Percentiles rank a stretch among this genome's conserved stretches.
phyloP scores from a whole-genome alignment of 2,329 filamentous ascomycete species.

The Madurella fahalii region DNA sequence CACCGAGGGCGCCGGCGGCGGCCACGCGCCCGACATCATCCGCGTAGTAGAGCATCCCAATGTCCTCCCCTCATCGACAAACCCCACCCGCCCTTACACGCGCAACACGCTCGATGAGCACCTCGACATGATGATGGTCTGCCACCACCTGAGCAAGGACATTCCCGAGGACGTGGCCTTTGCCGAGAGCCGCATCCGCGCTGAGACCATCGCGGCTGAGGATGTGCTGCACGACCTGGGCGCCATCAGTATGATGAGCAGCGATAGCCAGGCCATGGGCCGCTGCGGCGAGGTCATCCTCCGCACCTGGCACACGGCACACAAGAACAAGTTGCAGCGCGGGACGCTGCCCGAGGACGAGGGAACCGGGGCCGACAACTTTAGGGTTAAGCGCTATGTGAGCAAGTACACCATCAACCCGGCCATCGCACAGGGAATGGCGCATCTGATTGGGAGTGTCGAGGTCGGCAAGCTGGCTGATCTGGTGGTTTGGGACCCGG shows the following conservation, averaged over 20 bases:
- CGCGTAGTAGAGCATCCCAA: conserved; percentile 84
- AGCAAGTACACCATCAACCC: conserved; percentile 97
- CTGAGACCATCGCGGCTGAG: conserved; percentile 94
- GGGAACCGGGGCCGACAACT: conserved; percentile 79
- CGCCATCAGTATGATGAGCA: conserved; percentile 96
- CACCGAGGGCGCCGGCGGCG: conserved; percentile 90
- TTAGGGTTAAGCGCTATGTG: conserved; percentile 85
- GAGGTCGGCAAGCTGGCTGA: conserved; percentile 90
- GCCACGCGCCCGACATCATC: conserved; percentile 95
- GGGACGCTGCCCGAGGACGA: conserved; percentile 73
- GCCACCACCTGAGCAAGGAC: conserved; percentile 86
- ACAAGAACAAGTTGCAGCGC: conserved; percentile 91
- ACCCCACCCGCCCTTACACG: conserved; percentile 87
- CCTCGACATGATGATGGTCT: conserved; percentile 97
- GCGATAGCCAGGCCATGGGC: conserved; percentile 94
- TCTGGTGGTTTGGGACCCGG: conserved; percentile 79
- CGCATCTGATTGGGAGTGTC: conserved; percentile 78
- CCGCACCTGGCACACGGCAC: conserved; percentile 93
- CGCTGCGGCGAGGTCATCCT: conserved; percentile 90
- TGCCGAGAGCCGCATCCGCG: conserved; percentile 88
- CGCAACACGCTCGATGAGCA: conserved; percentile 93
- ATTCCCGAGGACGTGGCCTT: conserved; percentile 96
- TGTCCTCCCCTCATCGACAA: conserved; percentile 85
- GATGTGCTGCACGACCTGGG: conserved; percentile 93
- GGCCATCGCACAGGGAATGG: conserved; percentile 85